Percentiles rank a stretch among this genome's conserved stretches.
These are phyloP conservation scores for Biscogniauxia sp. DNA, from an alignment of 2,329 filamentous ascomycete genomes.

Conservation along the genomic window DNA sequence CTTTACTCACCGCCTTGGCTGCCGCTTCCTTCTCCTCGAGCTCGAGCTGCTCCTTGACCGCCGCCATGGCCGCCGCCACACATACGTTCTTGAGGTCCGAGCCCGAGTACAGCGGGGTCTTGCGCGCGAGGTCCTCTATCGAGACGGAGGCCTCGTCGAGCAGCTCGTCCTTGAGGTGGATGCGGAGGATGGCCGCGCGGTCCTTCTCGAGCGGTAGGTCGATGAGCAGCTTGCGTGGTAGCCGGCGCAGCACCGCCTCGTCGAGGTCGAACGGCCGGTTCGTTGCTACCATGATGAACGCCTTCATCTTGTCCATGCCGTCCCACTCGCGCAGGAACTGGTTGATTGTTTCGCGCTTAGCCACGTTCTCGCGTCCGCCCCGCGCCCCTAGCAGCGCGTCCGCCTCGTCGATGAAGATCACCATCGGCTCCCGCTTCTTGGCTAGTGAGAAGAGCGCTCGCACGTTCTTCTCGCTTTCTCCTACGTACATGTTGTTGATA, in stretches of 20 bases:
- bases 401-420: constrained; percentile 96
- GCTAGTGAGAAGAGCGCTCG: constrained; percentile 88
- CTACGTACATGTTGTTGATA: constrained; percentile 95
- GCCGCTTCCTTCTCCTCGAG: not conserved
- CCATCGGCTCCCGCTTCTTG: constrained; percentile 84
- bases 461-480: constrained; percentile 95
- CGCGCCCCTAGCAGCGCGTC: constrained; percentile 87
- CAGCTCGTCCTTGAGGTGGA: constrained; percentile 67
- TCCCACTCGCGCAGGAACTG: constrained; percentile 98
- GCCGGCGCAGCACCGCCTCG: constrained; percentile 74
- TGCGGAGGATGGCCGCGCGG: constrained; percentile 65
- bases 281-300: constrained; percentile 97
- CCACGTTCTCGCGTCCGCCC: constrained; percentile 62
- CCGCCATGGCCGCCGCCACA: constrained; percentile 75
- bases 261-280: constrained; percentile 95
- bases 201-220: constrained; percentile 69
- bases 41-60: constrained; percentile 69
- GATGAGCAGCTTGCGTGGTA: constrained; percentile 70
- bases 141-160: constrained; percentile 58
- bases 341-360: constrained; percentile 87
- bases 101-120: constrained; percentile 76
- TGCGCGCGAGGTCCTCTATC: constrained; percentile 59
- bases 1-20: too few relatives aligned
- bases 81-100: constrained; percentile 82
- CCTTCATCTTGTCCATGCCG: constrained; percentile 75